A percentile compares a stretch with the other conserved stretches of the same genome.
These are phyloP conservation scores for Clonostachys chloroleuca DNA, from an alignment of 2,329 filamentous ascomycete genomes.

Conservation along the genomic window DNA sequence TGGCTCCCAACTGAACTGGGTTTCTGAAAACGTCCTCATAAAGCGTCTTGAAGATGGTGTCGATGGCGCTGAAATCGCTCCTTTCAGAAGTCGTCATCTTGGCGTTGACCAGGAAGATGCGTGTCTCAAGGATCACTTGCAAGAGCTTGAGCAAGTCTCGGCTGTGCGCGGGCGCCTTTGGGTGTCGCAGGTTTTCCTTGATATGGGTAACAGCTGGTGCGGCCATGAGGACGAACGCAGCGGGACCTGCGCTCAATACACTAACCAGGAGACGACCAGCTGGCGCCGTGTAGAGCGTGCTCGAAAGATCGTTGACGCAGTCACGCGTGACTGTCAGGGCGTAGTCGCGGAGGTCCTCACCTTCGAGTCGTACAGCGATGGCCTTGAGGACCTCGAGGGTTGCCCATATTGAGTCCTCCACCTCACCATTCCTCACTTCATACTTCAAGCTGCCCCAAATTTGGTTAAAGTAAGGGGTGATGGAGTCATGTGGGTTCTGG, in stretches of 20 bases:
- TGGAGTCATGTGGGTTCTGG: slow-evolving; percentile 34
- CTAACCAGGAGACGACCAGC: slow-evolving; percentile 48
- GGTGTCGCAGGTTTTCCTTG: slow-evolving; percentile 43
- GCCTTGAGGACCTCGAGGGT: slow-evolving; percentile 50
- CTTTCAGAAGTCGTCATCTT: slow-evolving; percentile 26
- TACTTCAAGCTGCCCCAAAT: slow-evolving; percentile 60
- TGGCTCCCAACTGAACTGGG: slow-evolving; percentile 21
- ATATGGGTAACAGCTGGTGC: slow-evolving; percentile 42
- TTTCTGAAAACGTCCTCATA: slow-evolving; percentile 37
- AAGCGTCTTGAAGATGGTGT: slow-evolving; percentile 30
- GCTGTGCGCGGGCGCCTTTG: slow-evolving; percentile 43
- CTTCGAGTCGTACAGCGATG: slow-evolving; percentile 39
- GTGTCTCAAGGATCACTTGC: slow-evolving; percentile 43
- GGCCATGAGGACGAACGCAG: slow-evolving; percentile 42
- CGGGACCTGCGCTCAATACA: slow-evolving; percentile 40
- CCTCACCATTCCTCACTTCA: slow-evolving; percentile 57
- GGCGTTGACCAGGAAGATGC: slow-evolving; percentile 28
- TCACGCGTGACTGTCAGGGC: slow-evolving; percentile 45
- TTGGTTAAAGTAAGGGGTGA: slow-evolving; percentile 42
- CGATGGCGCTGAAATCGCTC: slow-evolving; percentile 26
- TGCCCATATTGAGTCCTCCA: slow-evolving; percentile 51
- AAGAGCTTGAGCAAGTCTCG: slow-evolving; percentile 47
- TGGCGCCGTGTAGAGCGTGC: slow-evolving; percentile 44
- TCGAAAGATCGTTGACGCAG: slow-evolving; percentile 47
- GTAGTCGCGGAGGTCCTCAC: slow-evolving; percentile 38